phyloP scores from a whole-genome alignment of 345 rosid genomes.

The Ricinus communis region DNA sequence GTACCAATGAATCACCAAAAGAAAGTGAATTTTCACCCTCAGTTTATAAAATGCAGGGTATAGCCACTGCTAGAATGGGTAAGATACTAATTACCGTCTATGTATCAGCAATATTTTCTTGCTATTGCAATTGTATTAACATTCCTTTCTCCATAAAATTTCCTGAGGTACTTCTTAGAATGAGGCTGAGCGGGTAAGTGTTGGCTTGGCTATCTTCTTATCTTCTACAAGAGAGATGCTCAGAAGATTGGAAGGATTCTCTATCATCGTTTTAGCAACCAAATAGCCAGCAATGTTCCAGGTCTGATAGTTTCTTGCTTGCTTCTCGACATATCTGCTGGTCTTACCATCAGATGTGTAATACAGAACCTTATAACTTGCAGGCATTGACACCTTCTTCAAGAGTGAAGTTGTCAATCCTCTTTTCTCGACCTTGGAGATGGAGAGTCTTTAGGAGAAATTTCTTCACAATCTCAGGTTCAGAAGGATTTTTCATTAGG shows the following conservation, averaged over 20 bases:
- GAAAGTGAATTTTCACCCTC: background rate
- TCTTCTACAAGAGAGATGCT: conserved; percentile 25
- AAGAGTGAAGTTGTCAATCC: conserved; percentile 52
- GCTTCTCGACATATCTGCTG: conserved; percentile 22
- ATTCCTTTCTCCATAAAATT: background rate
- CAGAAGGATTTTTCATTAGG: conserved; percentile 41
- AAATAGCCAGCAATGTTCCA: conserved; percentile 26
- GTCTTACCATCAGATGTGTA: conserved; percentile 28
- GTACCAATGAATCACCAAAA: background rate
- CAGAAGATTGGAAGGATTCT: conserved; percentile 20
- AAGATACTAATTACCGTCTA: background rate
- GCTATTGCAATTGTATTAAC: background rate
- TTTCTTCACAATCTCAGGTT: conserved; percentile 46
- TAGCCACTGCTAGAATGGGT: background rate
- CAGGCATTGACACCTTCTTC: conserved; percentile 67
- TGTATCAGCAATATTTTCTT: background rate
- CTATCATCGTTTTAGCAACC: conserved; percentile 27
- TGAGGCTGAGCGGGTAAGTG: conserved; percentile 18
- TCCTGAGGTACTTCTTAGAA: background rate
- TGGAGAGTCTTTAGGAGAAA: conserved; percentile 53
- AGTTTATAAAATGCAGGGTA: background rate
- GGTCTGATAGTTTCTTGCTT: conserved; percentile 23
- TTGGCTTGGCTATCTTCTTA: conserved; percentile 21
- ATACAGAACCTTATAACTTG: conserved; percentile 50
- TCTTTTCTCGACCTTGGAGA: conserved; percentile 54